Conservation (phyloP, 495 filamentous ascomycete species). For the Neohortaea acidophila region DNA sequence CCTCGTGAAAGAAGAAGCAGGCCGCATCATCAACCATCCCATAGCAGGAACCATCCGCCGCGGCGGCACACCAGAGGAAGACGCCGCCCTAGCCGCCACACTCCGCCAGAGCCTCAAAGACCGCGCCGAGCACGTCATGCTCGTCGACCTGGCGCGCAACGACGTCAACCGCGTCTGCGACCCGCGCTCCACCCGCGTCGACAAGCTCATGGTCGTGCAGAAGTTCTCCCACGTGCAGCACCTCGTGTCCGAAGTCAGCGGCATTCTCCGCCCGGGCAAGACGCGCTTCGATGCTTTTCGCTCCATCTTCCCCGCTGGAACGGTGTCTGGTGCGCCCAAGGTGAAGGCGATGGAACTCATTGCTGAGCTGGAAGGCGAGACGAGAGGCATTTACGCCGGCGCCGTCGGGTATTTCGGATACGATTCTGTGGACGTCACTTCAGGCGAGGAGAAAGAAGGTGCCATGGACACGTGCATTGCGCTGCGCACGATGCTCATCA, state of each 20-base stretch:
- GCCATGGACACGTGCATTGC: slow-evolving; percentile 99
- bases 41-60: slow-evolving; percentile 91
- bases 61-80: slow-evolving; percentile 64
- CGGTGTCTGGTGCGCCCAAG: slow-evolving; percentile 87
- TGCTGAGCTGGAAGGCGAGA: slow-evolving; percentile 82
- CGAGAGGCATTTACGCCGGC: slow-evolving; percentile 90
- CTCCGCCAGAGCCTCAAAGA: slow-evolving; percentile 75
- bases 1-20: slow-evolving; percentile 74
- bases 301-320: slow-evolving; percentile 86
- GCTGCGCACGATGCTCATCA: slow-evolving; percentile 88
- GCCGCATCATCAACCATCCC: slow-evolving; percentile 86
- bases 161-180: slow-evolving; percentile 95
- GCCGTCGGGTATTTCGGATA: slow-evolving; percentile 90
- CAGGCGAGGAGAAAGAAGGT: slow-evolving; percentile 38
- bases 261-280: slow-evolving; percentile 62
- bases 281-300: slow-evolving; percentile 92
- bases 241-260: slow-evolving; percentile 85
- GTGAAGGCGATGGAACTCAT: slow-evolving; percentile 94
- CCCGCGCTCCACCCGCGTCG: slow-evolving; percentile 71
- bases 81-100: slow-evolving; percentile 61
- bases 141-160: slow-evolving; percentile 94
- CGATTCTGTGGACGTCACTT: slow-evolving; percentile 34
- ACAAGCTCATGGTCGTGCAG: slow-evolving; percentile 90
- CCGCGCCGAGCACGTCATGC: slow-evolving; percentile 95
- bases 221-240: slow-evolving; percentile 95